Base-by-base conservation (phyloP, 805 yeast species). In the Hemisphaericaspora nanyangensis region DNA sequence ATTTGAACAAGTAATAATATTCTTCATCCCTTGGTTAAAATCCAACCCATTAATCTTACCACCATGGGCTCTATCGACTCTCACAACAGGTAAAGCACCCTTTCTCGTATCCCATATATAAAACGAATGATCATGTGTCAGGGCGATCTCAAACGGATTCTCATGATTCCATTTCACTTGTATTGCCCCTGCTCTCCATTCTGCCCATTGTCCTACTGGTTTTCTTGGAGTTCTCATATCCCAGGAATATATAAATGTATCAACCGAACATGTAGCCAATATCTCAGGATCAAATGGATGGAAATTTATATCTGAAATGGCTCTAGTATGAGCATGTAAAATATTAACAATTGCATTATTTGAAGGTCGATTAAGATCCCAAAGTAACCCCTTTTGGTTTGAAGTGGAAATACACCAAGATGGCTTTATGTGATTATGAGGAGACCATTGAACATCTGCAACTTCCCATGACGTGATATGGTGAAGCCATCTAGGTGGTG, bases 381-480 rank as follows among this genome's bases (percentile, higher is more conserved):
- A 93, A 4, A 93, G 78, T 54, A 93, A 70, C 1, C 96, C 98
- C 63, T 91, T 91, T 56, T 91, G 99, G 59, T 91, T 93, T 1
- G 95, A 84, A 0, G 98, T 88, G 0, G 96, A 86, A 1, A 91
- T 83, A 31, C 93, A 87, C 95, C 97, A 90, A 5, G 83, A 72
- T 1, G 95, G 91, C 48, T 85, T 86, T 2, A 81, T 73, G 5
- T 75, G 70, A 41, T 61, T 64, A 56, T 93, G 97, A 0, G 97
- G 96, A 2, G 95, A 86, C 98, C 99, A 93, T 60, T 93, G 98
- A 1, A 91, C 97, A 58, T 91, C 97, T 0, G 99, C 96, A 3
- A 93, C 99, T 59, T 93, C 98, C 98, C 98, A 93, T 0, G 95
- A 80, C 0, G 97, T 91, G 26, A 80, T 72, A 55, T 93, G 96